These are phyloP conservation scores for Boechera stricta DNA, from an alignment of 345 rosid genomes.

Conservation along the genomic window DNA sequence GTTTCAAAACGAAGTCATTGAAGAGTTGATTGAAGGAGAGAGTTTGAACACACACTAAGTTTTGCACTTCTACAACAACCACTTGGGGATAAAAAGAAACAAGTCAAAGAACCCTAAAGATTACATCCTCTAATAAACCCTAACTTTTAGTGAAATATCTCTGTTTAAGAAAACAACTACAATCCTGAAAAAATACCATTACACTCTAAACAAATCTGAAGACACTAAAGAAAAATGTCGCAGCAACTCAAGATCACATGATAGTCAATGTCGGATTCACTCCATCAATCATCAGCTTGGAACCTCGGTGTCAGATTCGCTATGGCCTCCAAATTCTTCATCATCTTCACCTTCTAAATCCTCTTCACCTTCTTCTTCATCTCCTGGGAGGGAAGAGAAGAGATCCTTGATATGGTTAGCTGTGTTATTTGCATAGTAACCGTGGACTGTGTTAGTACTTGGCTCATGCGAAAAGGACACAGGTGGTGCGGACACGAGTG, in stretches of 20 bases:
- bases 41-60: slow-evolving; percentile 27
- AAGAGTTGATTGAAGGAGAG: slow-evolving; percentile 9
- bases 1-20: neutral
- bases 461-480: slow-evolving; percentile 42
- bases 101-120: slow-evolving; percentile 36
- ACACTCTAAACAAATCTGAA: slow-evolving; percentile 34
- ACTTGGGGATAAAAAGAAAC: slow-evolving; percentile 10
- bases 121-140: slow-evolving; percentile 36
- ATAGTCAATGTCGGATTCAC: neutral
- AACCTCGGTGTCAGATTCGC: slow-evolving; percentile 59
- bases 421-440: slow-evolving; percentile 41
- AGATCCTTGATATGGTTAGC: slow-evolving; percentile 44
- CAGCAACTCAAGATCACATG: slow-evolving; percentile 21
- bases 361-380: slow-evolving; percentile 35
- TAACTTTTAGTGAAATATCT: slow-evolving; percentile 37
- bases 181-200: slow-evolving; percentile 21
- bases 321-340: slow-evolving; percentile 60
- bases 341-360: slow-evolving; percentile 45
- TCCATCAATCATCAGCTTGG: slow-evolving; percentile 50
- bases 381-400: slow-evolving; percentile 43
- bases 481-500: slow-evolving; percentile 34
- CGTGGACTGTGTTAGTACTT: slow-evolving; percentile 18
- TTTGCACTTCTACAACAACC: slow-evolving; percentile 27
- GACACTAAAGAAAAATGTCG: neutral
- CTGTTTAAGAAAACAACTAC: slow-evolving; percentile 25